A percentile compares a stretch with the other conserved stretches of the same genome.
These are phyloP conservation scores for Oryza glaberrima DNA, from an alignment of 176 grass and related monocot genomes.

Conservation along the genomic window DNA sequence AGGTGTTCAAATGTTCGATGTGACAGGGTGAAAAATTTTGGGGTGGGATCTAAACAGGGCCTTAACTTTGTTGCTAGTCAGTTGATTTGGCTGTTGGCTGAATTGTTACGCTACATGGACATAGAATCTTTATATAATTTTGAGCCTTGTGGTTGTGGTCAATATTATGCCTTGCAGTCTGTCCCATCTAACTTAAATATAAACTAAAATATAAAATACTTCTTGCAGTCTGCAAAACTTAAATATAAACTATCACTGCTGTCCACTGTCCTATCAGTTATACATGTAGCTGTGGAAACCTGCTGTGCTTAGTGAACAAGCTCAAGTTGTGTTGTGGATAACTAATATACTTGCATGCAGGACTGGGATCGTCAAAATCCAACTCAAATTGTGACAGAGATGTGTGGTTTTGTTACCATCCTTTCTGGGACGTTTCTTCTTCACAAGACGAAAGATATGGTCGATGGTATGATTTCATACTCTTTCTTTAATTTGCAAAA, in stretches of 20 bases:
- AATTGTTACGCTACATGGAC: background rate
- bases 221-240: background rate
- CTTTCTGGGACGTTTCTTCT: slow-evolving; percentile 98
- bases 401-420: slow-evolving; percentile 94
- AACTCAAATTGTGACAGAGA: slow-evolving; percentile 96
- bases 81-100: background rate
- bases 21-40: too few species aligned
- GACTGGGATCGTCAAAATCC: slow-evolving; percentile 98
- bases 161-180: background rate
- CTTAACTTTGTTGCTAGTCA: background rate
- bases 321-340: background rate
- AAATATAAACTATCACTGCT: background rate
- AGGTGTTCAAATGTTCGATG: too few species aligned
- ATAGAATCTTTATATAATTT: slow-evolving; percentile 8
- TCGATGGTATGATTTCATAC: slow-evolving; percentile 59
- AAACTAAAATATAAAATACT: too few species aligned
- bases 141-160: background rate
- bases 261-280: background rate
- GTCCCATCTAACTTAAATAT: background rate
- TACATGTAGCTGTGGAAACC: background rate
- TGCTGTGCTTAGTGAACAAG: background rate
- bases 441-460: slow-evolving; percentile 98
- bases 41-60: too few species aligned
- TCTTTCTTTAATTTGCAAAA: slow-evolving; percentile 6
- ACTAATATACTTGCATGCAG: slow-evolving; percentile 48